phyloP scores from a whole-genome alignment of 2,329 filamentous ascomycete species.

The Trichophyton rubrum region DNA sequence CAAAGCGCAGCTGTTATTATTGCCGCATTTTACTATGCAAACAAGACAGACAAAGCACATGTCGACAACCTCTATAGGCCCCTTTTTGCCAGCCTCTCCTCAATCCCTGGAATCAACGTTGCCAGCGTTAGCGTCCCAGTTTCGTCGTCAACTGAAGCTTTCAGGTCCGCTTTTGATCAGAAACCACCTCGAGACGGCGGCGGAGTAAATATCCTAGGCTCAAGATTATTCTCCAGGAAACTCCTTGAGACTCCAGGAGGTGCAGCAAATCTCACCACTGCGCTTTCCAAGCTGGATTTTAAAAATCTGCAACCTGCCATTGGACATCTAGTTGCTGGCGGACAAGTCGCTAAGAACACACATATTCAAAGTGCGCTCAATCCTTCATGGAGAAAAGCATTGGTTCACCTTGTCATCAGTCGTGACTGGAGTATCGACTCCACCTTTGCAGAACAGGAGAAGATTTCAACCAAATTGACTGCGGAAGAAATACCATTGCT shows the following conservation, averaged over 20 bases:
- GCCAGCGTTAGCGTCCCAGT: not conserved
- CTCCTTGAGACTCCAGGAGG: slow-evolving; percentile 7
- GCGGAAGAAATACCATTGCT: slow-evolving; percentile 29
- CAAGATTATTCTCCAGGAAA: slow-evolving; percentile 6
- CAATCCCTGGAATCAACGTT: slow-evolving; percentile 6
- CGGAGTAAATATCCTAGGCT: slow-evolving; percentile 5
- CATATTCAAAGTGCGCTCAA: slow-evolving; percentile 7
- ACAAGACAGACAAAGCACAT: slow-evolving; percentile 2
- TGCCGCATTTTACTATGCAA: slow-evolving; percentile 6
- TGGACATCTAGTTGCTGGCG: slow-evolving; percentile 30
- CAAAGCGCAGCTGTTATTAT: not conserved
- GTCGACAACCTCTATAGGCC: slow-evolving; percentile 7
- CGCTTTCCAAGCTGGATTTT: slow-evolving; percentile 6
- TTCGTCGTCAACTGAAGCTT: slow-evolving; percentile 1
- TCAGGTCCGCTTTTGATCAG: not conserved
- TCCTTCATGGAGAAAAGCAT: slow-evolving; percentile 12
- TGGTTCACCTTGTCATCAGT: slow-evolving; percentile 10
- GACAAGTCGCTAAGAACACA: slow-evolving; percentile 20
- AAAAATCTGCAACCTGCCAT: slow-evolving; percentile 25
- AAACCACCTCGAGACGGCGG: slow-evolving; percentile 1
- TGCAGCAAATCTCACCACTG: slow-evolving; percentile 5
- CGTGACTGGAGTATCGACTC: slow-evolving; percentile 6
- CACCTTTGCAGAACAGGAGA: slow-evolving; percentile 8
- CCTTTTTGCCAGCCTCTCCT: slow-evolving; percentile 2
- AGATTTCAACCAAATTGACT: slow-evolving; percentile 17